Evolutionary conservation across 306 rosid species (phyloP), one percentile per base, ranked within the genome.

Genomic region (Fagus crenata): DNA sequence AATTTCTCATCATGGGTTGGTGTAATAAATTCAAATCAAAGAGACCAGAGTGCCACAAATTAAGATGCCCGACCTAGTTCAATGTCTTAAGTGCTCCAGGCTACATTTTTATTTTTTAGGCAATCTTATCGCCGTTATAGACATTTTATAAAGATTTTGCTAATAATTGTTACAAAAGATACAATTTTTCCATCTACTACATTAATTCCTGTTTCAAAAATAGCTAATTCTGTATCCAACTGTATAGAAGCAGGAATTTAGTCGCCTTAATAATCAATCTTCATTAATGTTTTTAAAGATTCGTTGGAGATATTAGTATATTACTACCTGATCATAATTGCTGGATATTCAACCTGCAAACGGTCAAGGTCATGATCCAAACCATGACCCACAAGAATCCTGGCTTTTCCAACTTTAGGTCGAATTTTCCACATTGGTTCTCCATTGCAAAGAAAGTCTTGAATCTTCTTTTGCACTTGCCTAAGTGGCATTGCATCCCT

Each of bases 311-410:
- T 46, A 15, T 35, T 22, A 22, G 28, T 22, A 22, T 22, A 22
- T 22, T 22, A 22, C 53, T 70, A 89, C 99, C 99, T 93, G 63
- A 90, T 85, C 87, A 87, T 92, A 64, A 54, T 22, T 14, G 89
- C 53, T 60, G 92, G 87, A 46, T 92, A 91, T 75, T 89, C 96
- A 28, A 93, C 49, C 80, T 92, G 99, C 74, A 96, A 69, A 39
- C 85, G 73, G n/a, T 92, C 92, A 49, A 96, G 93, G 65, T 96
- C 98, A 76, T 89, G 97, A 78, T 89, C 94, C 49, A 93, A 82
- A 53, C 92, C 90, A 80, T 96, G 94, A 40, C 98, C 98, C 13
- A 96, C 98, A 67, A 96, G 97, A 85, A 81, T 78, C 88, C 93
- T 92, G 31, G 94, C 97, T 77, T 58, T 89, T 60, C 91, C 99